Base-by-base conservation (phyloP, 164 flowering plant genomes). In the Amborella trichopoda region DNA sequence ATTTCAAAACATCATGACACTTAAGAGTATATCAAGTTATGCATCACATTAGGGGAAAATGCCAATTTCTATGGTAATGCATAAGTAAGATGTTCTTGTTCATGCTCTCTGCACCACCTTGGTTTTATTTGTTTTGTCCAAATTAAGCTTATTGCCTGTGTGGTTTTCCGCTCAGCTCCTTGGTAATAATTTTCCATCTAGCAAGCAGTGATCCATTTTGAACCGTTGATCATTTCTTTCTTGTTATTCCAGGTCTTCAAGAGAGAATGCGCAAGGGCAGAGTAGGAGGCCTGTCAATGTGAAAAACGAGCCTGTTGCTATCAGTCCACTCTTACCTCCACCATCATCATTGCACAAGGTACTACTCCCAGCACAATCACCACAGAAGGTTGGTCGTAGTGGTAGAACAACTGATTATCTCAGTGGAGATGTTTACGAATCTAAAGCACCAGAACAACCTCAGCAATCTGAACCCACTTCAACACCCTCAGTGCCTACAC, bases 311-410 rank as follows among this genome's bases (percentile, higher is more conserved):
- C 71, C 70, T 5, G 46, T 26, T 2, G 62, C 50, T 27, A 55
- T 60, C 17, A 77, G 55, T 63, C 85, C 87, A 4, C 34, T 81
- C 56, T 71, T 84, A 40, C 94, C 94, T 52, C 96, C 96, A 30
- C 94, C 93, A n/a, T 87, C 95, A 16, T 49, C 81, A 6, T 69
- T 76, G 13, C 78, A n/a, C n/a, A n/a, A n/a, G n/a, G n/a, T n/a
- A n/a, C n/a, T 84, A 40, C 94, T 90, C 50, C 96, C 96, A 30
- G 90, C 93, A n/a, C 89, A 93, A 16, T 49, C 81, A 6, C 69
- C 77, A 13, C 78, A 53, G 64, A 66, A 44, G 38, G 64, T 84
- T 4, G 3, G 25, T 32, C n/a, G 63, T 38, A 82, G 71, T 45
- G 43, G 72, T 17, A 52, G 53, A 14, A 27, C 50, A 40, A 48